Evolutionary conservation across 176 grass and related monocot genomes (phyloP).

Genomic region (Aegilops speltoides): DNA sequence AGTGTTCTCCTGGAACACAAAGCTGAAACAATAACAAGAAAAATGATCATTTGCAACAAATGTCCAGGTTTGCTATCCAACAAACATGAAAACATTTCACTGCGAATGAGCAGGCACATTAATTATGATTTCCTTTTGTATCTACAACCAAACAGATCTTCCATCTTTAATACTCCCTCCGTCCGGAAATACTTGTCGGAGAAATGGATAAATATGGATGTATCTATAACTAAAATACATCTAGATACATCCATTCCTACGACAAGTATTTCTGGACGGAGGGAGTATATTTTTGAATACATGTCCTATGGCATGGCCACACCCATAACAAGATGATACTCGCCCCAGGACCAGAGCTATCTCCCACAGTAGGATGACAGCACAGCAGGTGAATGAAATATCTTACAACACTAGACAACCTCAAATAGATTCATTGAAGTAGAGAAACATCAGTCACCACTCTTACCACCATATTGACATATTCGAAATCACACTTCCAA

Average conservation of each 20-base stretch:
- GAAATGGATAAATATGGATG: too few relatives aligned
- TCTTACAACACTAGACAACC: not conserved
- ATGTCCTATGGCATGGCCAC: not conserved
- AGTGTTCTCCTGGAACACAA: conserved; percentile 56
- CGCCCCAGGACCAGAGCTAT: not conserved
- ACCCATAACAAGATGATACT: not conserved
- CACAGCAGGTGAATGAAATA: not conserved
- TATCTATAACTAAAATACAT: too few relatives aligned
- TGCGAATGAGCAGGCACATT: not conserved
- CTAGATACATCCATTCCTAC: too few relatives aligned
- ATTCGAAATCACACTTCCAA: not conserved
- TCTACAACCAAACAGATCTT: not conserved
- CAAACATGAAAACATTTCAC: not conserved
- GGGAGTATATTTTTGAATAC: not conserved
- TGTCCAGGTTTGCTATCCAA: not conserved
- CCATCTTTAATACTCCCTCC: not conserved
- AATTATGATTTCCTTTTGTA: not conserved
- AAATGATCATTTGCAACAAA: not conserved
- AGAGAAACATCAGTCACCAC: not conserved
- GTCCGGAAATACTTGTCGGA: too few relatives aligned
- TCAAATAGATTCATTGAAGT: too few relatives aligned
- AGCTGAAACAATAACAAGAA: conserved; percentile 41
- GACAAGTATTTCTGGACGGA: too few relatives aligned
- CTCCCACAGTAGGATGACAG: not conserved
- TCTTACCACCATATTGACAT: conserved; percentile 1